Conservation (phyloP, 805 yeast genomes). For the Jamesozyma spencerorum region DNA sequence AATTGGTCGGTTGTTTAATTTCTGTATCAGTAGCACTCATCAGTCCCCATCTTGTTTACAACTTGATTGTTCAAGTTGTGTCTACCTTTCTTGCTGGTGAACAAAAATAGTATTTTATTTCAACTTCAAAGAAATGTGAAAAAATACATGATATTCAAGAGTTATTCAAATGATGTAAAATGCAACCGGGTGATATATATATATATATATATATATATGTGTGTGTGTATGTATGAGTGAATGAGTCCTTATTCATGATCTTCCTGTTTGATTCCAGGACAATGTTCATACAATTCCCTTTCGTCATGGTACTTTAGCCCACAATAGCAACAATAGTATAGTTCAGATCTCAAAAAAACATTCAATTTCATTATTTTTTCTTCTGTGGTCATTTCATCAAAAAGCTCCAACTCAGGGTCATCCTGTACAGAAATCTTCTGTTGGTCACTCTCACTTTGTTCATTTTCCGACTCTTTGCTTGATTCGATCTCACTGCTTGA, state of each 20-base stretch:
- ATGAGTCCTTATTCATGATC: constrained; percentile 31
- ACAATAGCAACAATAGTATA: constrained; percentile 43
- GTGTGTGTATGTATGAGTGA: not conserved
- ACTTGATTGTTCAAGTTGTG: too few species aligned
- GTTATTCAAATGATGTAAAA: not conserved
- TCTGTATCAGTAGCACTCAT: not conserved
- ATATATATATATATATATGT: not conserved
- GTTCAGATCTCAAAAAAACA: constrained; percentile 32
- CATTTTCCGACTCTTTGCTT: constrained; percentile 5
- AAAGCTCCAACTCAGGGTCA: constrained; percentile 29
- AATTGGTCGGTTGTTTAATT: constrained; percentile 14
- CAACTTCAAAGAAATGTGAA: too few species aligned
- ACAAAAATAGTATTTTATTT: too few species aligned
- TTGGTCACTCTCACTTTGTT: not conserved
- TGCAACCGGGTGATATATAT: not conserved
- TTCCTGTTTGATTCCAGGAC: constrained; percentile 42
- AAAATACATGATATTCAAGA: too few species aligned
- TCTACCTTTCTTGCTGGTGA: not conserved
- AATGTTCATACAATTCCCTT: constrained; percentile 33
- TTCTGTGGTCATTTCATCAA: constrained; percentile 19
- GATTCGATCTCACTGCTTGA: constrained; percentile 3
- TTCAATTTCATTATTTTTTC: constrained; percentile 31
- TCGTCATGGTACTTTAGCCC: constrained; percentile 33
- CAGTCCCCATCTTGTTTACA: too few species aligned
- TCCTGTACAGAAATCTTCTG: constrained; percentile 1